Percentiles rank a stretch among this genome's conserved stretches.
phyloP scores from a whole-genome alignment of 106 monocot species.

The Platanthera guangdongensis region DNA sequence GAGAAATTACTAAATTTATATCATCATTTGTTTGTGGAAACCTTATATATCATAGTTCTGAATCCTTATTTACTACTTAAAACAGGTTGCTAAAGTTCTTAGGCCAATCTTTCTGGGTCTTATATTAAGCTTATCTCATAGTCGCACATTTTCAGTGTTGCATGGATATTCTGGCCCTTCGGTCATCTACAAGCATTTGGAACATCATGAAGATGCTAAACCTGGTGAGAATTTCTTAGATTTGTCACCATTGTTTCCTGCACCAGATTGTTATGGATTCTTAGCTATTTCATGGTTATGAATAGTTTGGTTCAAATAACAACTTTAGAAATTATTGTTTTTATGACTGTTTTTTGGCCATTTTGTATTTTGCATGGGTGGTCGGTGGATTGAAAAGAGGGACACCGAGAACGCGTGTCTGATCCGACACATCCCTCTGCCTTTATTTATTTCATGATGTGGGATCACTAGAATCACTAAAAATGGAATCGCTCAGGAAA shows the following conservation, averaged over 20 bases:
- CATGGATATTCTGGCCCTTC: constrained; percentile 93
- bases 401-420: no score
- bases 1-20: background rate
- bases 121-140: constrained; percentile 88
- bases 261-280: background rate
- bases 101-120: constrained; percentile 76
- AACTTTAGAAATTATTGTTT: background rate
- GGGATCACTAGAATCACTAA: no score
- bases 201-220: constrained; percentile 72
- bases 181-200: constrained; percentile 78
- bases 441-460: no score
- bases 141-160: constrained; percentile 92
- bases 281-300: background rate
- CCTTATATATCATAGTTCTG: background rate
- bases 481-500: no score
- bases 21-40: background rate
- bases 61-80: constrained; percentile 1
- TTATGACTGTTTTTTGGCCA: background rate
- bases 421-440: no score
- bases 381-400: no score
- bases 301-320: background rate
- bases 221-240: constrained; percentile 34
- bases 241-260: background rate
- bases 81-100: constrained; percentile 64
- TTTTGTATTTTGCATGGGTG: background rate